Evolutionary conservation across 2,329 filamentous ascomycete genomes (phyloP), one percentile per base, ranked within the genome.

Genomic region (Beauveria rudraprayagi): DNA sequence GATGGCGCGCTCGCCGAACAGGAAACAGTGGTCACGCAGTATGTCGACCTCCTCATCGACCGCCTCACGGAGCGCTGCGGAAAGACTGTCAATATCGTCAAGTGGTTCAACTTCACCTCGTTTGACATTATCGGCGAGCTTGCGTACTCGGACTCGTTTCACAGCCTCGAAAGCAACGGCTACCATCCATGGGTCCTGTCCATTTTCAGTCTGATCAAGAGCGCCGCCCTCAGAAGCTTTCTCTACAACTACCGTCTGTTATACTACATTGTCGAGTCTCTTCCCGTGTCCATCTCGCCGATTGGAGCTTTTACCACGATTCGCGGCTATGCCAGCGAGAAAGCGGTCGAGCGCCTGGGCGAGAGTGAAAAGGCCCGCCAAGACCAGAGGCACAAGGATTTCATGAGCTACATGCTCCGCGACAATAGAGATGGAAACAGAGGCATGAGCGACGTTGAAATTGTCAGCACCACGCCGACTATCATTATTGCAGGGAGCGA

Each of bases 111-210:
- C 51, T 75, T 73, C 62, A 66, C 70, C 2, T 72, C 75, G 0
- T 74, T 78, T 62, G 76, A 78, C 65, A 73, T 78, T 22, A 73
- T 77, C n/a, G 69, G 70, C 7, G 66, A 71, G 47, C 68, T 81
- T 34, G 71, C 75, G 0, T 80, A 79, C 63, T 76, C 75, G 14
- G 72, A 78, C 51, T 71, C 74, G 0, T 79, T 77, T 62, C 66
- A 67, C 17, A 71, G 71, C 60, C 65, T 77, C 9, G 64, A 70
- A n/a, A 67, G 65, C 47, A 65, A 63, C 43, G 64, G 64, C 26
- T 66, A 67, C 51, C 68, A 72, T 24, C 70, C 69, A 0, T 72
- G 68, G 66, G 63, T 71, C 2, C 41, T 30, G 0, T 55, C 64
- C 4, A 65, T 71, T 7, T 68, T 70, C 47, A 34, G 61, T 0